Evolutionary conservation across 2,329 filamentous ascomycete species (phyloP), one percentile per base, ranked within the genome.

Genomic region (Ceratocystis albifundus): DNA sequence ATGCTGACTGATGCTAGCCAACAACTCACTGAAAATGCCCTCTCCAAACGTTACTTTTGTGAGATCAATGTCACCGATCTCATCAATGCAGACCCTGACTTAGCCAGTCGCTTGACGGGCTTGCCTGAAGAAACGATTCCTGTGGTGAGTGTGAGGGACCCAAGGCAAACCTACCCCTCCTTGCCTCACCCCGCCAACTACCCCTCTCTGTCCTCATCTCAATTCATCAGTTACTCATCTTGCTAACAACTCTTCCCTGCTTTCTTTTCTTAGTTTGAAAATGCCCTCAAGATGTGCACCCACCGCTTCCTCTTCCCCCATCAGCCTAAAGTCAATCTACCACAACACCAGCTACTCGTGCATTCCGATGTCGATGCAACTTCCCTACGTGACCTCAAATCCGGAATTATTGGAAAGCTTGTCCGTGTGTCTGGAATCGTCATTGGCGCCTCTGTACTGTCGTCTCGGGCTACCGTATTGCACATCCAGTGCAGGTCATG

Each of bases 401-500:
- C 94, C 7, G 88, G 89, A 69, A 93, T 90, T 69, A 95, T 99
- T 71, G 91, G 93, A 4, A 87, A 91, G 71, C 87, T 99, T n/a
- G 93, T 99, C 48, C 86, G 93, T 66, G 96, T 99, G 67, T 94
- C 94, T 0, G 95, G 94, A 63, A 99, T 99, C 70, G 90, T 99
- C 68, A 99, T 99, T 70, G 93, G 94, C 61, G 94, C 94, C 61
- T 96, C 93, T 0, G 96, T 96, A 20, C 88, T 97, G 75, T 96
- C 92, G 1, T 97, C 93, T 12, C 97, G 99, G 79, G 90, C 94
- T 4, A 96, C 91, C 5, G 81, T 86, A 30, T 81, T 99, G 28
- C 84, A 89, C 69, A 88, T 99, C 64, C 86, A 95, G 76, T 99
- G 94, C 78, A 85, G 91, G 70, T 91, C 86, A 72, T 99, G 94